Conservation (phyloP, 1,284 basidiomycete species). For the Ceratobasidium theobromae region DNA sequence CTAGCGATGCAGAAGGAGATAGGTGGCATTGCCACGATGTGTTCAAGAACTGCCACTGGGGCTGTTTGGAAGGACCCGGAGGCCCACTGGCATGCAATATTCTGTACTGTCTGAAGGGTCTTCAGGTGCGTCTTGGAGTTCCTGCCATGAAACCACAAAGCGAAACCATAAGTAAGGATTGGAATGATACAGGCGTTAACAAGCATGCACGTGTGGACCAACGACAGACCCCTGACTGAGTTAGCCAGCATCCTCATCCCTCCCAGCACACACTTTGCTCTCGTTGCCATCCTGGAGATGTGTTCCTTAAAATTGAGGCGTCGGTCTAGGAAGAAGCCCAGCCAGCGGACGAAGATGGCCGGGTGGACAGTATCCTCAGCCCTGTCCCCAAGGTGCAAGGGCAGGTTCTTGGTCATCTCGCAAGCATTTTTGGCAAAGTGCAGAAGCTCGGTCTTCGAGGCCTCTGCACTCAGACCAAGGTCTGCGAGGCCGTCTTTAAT, state of each 20-base stretch:
- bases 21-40: not conserved
- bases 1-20: not conserved
- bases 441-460: not conserved
- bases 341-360: constrained; percentile 19
- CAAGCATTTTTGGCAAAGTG: not conserved
- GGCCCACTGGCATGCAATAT: not conserved
- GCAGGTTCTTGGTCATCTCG: not conserved
- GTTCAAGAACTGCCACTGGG: not conserved
- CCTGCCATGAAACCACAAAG: not conserved
- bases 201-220: not conserved
- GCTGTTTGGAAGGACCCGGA: not conserved
- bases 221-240: not conserved
- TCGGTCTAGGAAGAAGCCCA: constrained; percentile 18
- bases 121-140: not conserved
- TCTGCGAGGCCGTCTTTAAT: not conserved
- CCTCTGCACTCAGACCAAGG: not conserved
- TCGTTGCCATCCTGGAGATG: not conserved
- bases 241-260: constrained; percentile 26
- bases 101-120: not conserved
- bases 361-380: not conserved
- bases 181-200: not conserved
- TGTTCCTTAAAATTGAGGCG: constrained; percentile 19
- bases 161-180: not conserved
- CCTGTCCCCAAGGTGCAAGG: not conserved
- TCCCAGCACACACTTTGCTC: not conserved